Evolutionary conservation across 495 filamentous ascomycete genomes (phyloP).

Genomic region (Parathielavia hyrcaniae): DNA sequence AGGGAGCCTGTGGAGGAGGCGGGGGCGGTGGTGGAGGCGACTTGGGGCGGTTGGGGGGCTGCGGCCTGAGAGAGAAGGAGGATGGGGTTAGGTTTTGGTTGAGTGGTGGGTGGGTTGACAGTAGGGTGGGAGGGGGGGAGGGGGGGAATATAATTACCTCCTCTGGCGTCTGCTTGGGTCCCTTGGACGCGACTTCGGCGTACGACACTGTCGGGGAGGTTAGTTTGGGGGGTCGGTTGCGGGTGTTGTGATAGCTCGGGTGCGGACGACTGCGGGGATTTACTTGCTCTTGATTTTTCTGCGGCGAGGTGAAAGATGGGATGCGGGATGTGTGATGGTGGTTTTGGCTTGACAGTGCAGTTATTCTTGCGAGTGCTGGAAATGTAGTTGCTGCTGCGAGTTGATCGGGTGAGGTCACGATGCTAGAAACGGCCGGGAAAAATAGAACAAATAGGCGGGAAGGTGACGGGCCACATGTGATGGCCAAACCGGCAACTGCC

Average conservation of each 20-base stretch:
- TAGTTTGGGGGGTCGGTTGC: neutral
- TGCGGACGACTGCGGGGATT: neutral
- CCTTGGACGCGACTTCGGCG: slow-evolving; percentile 65
- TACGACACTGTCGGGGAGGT: slow-evolving; percentile 58
- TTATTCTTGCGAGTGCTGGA: neutral
- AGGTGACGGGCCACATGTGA: slow-evolving; percentile 21
- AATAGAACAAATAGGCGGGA: slow-evolving; percentile 9
- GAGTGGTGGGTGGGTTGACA: neutral
- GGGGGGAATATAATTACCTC: slow-evolving; percentile 47
- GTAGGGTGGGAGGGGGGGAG: neutral
- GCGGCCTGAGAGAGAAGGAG: slow-evolving; percentile 41
- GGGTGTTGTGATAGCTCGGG: neutral
- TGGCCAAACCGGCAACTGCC: slow-evolving; percentile 17
- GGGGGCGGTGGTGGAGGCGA: slow-evolving; percentile 53
- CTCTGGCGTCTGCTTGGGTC: slow-evolving; percentile 64
- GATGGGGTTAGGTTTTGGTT: neutral
- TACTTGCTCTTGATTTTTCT: slow-evolving; percentile 6
- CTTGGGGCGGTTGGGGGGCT: slow-evolving; percentile 57
- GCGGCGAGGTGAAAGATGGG: neutral
- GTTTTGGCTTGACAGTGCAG: neutral
- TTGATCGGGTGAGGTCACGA: slow-evolving; percentile 3
- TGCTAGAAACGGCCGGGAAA: neutral
- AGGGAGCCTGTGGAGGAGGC: slow-evolving; percentile 53
- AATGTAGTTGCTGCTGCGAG: neutral
- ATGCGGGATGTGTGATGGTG: neutral